Percentiles rank a stretch among this genome's conserved stretches.
Evolutionary conservation across 768 basidiomycete species (phyloP).

Genomic region (Candolleomyces aberdarensis): DNA sequence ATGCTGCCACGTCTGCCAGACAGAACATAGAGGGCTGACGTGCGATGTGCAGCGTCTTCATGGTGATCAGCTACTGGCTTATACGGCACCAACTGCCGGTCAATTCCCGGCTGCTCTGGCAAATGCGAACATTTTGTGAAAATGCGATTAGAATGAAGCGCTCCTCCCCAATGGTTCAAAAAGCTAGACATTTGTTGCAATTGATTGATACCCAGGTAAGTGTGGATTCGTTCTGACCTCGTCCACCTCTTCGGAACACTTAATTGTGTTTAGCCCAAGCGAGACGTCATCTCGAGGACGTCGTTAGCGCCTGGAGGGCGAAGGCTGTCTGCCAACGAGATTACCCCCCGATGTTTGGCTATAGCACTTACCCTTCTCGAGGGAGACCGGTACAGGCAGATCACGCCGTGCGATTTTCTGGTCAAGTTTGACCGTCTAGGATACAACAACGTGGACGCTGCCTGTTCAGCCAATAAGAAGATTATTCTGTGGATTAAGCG

Average conservation of each 20-base stretch:
- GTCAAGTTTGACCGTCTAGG: conserved; percentile 24
- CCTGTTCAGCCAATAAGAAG: conserved; percentile 34
- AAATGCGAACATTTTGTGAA: conserved; percentile 35
- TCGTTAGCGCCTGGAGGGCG: conserved; percentile 21
- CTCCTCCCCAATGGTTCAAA: conserved; percentile 29
- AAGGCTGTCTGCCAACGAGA: conserved; percentile 27
- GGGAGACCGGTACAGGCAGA: conserved; percentile 35
- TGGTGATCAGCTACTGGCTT: conserved; percentile 36
- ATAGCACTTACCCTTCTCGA: conserved; percentile 42
- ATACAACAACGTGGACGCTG: conserved; percentile 31
- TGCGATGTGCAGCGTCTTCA: conserved; percentile 28
- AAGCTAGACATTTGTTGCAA: conserved; percentile 25
- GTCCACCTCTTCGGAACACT: conserved; percentile 13
- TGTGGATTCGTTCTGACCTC: conserved; percentile 7
- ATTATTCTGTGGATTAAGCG: conserved; percentile 39
- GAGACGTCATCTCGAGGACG: conserved; percentile 1
- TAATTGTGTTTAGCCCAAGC: neutral
- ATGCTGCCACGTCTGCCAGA: neutral
- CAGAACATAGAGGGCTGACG: neutral
- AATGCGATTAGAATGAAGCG: conserved; percentile 24
- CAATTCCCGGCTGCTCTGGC: conserved; percentile 26
- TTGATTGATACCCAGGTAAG: conserved; percentile 28
- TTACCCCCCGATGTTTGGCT: conserved; percentile 39
- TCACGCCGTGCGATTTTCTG: conserved; percentile 41
- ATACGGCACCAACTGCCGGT: conserved; percentile 26